Evolutionary conservation across 1,284 basidiomycete species (phyloP).

Genomic region (Ceratorhiza oryzae-sativae): DNA sequence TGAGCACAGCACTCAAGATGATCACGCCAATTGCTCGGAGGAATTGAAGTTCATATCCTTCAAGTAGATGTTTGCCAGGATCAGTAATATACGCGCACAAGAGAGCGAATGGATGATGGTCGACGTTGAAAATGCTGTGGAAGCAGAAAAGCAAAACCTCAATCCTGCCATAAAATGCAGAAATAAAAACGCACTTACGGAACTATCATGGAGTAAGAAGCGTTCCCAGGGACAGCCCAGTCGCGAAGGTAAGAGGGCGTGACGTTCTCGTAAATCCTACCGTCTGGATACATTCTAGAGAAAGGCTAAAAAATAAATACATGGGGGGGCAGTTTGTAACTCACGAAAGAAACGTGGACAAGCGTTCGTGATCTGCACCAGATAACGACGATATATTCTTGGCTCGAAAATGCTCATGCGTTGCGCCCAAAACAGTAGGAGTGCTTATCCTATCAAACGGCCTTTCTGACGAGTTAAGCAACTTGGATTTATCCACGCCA

Average conservation of each 20-base stretch:
- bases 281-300: slow-evolving; percentile 71
- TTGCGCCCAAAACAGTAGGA: slow-evolving; percentile 9
- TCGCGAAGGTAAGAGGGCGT: slow-evolving; percentile 78
- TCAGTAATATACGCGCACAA: slow-evolving; percentile 88
- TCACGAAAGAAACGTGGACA: slow-evolving; percentile 71
- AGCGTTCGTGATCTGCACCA: slow-evolving; percentile 71
- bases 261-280: slow-evolving; percentile 83
- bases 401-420: slow-evolving; percentile 16
- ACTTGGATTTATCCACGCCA: background rate
- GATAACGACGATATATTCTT: slow-evolving; percentile 59
- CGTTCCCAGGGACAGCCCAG: slow-evolving; percentile 72
- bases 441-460: slow-evolving; percentile 29
- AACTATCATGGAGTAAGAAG: slow-evolving; percentile 86
- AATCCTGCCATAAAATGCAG: no score
- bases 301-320: background rate
- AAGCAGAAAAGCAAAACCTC: no score
- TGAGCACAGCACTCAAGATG: slow-evolving; percentile 91
- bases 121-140: slow-evolving; percentile 92
- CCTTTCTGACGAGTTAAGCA: background rate
- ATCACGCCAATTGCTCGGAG: slow-evolving; percentile 92
- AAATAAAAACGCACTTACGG: slow-evolving; percentile 4
- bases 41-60: slow-evolving; percentile 93
- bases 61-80: slow-evolving; percentile 80
- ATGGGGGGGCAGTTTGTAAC: background rate
- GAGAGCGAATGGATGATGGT: slow-evolving; percentile 91